Percentiles rank a stretch among this genome's conserved stretches.
Conservation (phyloP, 1,139 yeast genomes). For the Scheffersomyces insectosa region DNA sequence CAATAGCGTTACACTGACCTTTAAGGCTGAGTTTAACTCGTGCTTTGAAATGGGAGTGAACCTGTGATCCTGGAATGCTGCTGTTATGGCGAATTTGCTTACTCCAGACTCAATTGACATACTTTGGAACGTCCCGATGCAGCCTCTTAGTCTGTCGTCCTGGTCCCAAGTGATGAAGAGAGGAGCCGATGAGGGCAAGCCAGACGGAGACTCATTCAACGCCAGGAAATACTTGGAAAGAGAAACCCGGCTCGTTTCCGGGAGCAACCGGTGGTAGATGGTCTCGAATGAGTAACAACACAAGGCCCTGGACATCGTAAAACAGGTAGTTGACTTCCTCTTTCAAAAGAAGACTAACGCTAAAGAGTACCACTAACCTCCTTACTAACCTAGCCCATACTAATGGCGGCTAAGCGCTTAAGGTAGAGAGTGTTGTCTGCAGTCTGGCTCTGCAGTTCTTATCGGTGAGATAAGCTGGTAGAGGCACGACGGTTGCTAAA, state of each 20-base stretch:
- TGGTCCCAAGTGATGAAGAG: conserved; percentile 88
- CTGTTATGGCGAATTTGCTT: conserved; percentile 58
- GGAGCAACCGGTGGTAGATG: conserved; percentile 22
- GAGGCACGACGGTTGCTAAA: too few relatives aligned
- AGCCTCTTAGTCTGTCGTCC: conserved; percentile 66
- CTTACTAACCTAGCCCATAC: too few relatives aligned
- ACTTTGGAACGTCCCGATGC: conserved; percentile 81
- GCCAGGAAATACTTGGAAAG: conserved; percentile 17
- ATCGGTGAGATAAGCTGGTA: too few relatives aligned
- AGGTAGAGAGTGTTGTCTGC: too few relatives aligned
- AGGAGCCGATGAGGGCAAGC: conserved; percentile 51
- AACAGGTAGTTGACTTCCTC: too few relatives aligned
- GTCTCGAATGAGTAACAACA: conserved; percentile 43
- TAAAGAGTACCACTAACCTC: too few relatives aligned
- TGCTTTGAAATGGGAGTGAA: conserved; percentile 60
- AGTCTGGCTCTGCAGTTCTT: too few relatives aligned
- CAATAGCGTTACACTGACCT: conserved; percentile 62
- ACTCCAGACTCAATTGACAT: conserved; percentile 57
- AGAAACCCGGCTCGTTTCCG: conserved; percentile 14
- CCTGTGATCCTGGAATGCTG: conserved; percentile 76
- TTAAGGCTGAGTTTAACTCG: conserved; percentile 51
- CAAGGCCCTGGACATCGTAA: conserved; percentile 32
- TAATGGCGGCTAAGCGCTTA: too few relatives aligned
- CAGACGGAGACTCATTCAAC: conserved; percentile 18
- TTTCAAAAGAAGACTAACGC: too few relatives aligned